Percentiles rank a stretch among this genome's conserved stretches.
Conservation (phyloP, 2,329 filamentous ascomycete species). For the Nakataea oryzae region DNA sequence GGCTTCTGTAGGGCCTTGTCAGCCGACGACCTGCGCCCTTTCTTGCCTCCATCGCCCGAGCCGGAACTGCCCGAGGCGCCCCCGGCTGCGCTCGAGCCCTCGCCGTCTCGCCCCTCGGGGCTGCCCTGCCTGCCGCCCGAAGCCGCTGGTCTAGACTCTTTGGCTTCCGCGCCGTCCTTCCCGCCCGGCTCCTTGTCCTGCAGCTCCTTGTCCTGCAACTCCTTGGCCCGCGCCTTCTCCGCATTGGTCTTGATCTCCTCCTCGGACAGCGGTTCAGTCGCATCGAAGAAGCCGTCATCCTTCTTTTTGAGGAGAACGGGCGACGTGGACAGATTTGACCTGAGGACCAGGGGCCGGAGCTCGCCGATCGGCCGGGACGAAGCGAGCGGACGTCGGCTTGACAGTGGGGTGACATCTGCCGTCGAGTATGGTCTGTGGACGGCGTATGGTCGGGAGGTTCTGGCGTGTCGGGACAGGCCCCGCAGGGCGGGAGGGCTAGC, state of each 20-base stretch:
- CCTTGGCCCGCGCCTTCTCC: conserved; percentile 9
- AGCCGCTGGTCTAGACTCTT: conserved; percentile 27
- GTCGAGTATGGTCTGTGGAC: not conserved
- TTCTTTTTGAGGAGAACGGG: conserved; percentile 8
- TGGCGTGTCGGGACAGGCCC: not conserved
- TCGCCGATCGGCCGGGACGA: not conserved
- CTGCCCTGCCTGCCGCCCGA: conserved; percentile 24
- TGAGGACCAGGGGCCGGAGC: not conserved
- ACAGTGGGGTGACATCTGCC: not conserved
- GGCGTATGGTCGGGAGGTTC: not conserved
- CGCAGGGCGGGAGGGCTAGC: not conserved
- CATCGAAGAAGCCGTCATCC: conserved; percentile 11
- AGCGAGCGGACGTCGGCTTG: not conserved
- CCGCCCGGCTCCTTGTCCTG: conserved; percentile 32
- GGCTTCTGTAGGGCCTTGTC: conserved; percentile 79
- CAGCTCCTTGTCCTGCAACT: conserved; percentile 34
- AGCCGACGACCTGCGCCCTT: conserved; percentile 53
- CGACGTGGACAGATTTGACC: conserved; percentile 10
- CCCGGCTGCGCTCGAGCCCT: conserved; percentile 48
- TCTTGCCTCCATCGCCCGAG: conserved; percentile 54
- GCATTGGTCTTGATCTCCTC: conserved; percentile 9
- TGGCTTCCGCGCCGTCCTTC: conserved; percentile 36
- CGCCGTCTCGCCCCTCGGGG: conserved; percentile 38
- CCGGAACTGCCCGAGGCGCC: conserved; percentile 43
- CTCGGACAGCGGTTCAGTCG: conserved; percentile 6